Base-by-base conservation (phyloP, 1,284 basidiomycete species). In the Puccinia horiana region DNA sequence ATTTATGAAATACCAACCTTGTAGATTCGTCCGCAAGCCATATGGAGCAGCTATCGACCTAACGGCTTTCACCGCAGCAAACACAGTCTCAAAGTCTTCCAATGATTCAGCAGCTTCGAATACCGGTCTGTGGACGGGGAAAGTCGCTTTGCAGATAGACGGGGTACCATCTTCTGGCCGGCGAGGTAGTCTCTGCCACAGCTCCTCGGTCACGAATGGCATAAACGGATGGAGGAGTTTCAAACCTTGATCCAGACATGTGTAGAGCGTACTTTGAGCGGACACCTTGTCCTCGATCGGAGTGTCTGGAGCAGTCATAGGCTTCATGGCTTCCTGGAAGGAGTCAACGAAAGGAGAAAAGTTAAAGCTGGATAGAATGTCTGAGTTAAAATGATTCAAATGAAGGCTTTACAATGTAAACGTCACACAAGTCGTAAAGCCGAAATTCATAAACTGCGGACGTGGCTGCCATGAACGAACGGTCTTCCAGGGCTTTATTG, bases 151-250 rank as follows among this genome's bases (percentile, higher is more conserved):
- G 84, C 84, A 61, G 83, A 99, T 95, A 0, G 94, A 94, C 29
- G 92, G 91, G 12, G 92, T 93, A 12, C 90, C 86, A 87, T 98
- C 95, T 76, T 92, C 92, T 0, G 92, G 91, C 81, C 96, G 89
- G 18, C 95, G 90, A 0, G 96, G 95, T 14, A 99, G 89, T 63
- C 96, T 91, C 87, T 99, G 97, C 97, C 97, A 99, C 26, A 99
- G 89, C 88, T 99, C 97, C 88, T 99, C 97, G 0, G 96, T 98
- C 63, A 99, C 95, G 87, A 93, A 99, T 0, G 97, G 97, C 97
- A 99, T 99, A 89, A 98, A 96, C 0, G 97, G 96, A 87, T 99
- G 97, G 18, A 99, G 89, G 12, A 99, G 89, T 72, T 92, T 91
- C 76, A 99, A 89, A 16, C 96, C 97, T 82, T 92, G 88, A 85